Base-by-base conservation (phyloP, 2,329 filamentous ascomycete species). In the Atkinsonella texensis region DNA sequence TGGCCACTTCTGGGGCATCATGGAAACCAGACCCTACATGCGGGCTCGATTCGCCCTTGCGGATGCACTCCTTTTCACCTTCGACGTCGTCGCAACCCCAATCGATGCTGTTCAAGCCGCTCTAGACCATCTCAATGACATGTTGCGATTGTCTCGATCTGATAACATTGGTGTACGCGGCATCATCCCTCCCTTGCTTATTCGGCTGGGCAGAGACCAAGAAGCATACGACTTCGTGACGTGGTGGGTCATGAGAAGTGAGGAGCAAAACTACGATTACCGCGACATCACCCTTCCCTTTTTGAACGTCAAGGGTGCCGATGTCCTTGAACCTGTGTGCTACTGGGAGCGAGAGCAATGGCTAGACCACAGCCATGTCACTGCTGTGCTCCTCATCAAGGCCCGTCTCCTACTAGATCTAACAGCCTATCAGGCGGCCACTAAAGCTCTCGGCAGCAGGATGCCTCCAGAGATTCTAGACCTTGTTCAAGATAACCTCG, bases 191-290 rank as follows among this genome's bases (percentile, higher is more conserved):
- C 54, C 58, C 0, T 42, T 74, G 10, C 65, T 71, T 51, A 57
- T 80, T 13, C 69, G 74, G 2, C 64, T 79, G 7, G 67, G 67
- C 18, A 63, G 59, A 42, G 75, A 79, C 52, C 74, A 79, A 57
- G 73, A 74, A n/a, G 70, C 67, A 56, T 75, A 74, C 54, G 69
- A 73, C 50, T 72, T 73, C 39, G 46, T 67, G 3, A 70, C 65
- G 56, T 68, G 65, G 62, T 66, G 60, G 52, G 62, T 57, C 0
- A 62, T 56, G 0, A 53, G 46, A 1, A 54, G 50, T 0, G 12
- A 52, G 0, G 55, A 55, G 1, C 3, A 40, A 0, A 18, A 59
- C 13, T 59, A 61, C 31, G 56, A 60, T 43, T 60, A 55, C 56
- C 53, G 43, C 0, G 38, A 64, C 44, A 52, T 53, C 49, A 43